Percentiles rank a stretch among this genome's conserved stretches.
These are phyloP conservation scores for Amphicarpaea edgeworthii DNA, from an alignment of 306 rosid genomes.

Conservation along the genomic window DNA sequence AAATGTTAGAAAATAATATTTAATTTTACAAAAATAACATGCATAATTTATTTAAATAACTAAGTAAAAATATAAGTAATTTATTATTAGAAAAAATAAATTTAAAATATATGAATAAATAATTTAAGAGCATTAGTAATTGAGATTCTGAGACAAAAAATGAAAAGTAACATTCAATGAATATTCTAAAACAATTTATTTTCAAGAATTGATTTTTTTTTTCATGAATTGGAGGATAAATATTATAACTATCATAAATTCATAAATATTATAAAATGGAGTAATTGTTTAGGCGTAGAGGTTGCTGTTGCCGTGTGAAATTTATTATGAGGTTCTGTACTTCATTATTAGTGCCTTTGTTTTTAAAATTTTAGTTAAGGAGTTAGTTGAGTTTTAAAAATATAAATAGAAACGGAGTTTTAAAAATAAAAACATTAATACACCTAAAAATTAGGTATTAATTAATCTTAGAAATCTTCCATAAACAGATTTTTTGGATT, in stretches of 20 bases:
- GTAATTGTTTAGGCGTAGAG: not conserved
- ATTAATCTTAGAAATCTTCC: not conserved
- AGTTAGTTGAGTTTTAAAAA: slow-evolving; percentile 16
- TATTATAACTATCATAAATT: not conserved
- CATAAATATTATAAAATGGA: no score
- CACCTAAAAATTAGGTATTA: not conserved
- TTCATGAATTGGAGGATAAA: not conserved
- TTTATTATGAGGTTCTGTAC: not conserved
- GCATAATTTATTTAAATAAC: no score
- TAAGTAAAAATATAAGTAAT: no score
- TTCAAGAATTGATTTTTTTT: not conserved
- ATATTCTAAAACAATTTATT: no score
- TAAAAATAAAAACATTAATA: not conserved
- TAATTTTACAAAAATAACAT: no score
- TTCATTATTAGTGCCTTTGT: not conserved
- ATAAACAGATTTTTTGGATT: no score
- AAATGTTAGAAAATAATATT: no score
- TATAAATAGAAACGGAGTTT: not conserved
- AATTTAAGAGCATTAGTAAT: no score
- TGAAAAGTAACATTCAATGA: no score
- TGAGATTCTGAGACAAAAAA: no score
- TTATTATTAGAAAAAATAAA: no score
- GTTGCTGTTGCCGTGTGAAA: not conserved
- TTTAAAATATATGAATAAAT: no score
- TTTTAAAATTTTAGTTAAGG: not conserved